A percentile compares a stretch with the other conserved stretches of the same genome.
phyloP scores from a whole-genome alignment of 495 filamentous ascomycete species.

The Hypoxylon fuscum region DNA sequence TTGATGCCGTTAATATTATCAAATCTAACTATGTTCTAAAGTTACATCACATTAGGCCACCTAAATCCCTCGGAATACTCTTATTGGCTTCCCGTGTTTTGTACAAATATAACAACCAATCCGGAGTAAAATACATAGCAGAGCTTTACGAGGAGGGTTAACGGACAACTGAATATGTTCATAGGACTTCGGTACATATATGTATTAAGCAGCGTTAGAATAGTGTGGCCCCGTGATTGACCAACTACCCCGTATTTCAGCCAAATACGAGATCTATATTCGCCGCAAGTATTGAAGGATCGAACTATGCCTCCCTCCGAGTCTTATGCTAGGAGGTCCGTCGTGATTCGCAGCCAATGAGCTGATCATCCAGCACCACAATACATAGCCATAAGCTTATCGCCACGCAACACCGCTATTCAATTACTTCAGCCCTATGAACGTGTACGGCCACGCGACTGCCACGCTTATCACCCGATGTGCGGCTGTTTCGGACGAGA shows the following conservation, averaged over 20 bases:
- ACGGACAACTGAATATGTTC: too few species aligned
- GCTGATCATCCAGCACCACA: neutral
- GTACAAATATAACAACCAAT: too few species aligned
- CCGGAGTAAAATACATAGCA: too few species aligned
- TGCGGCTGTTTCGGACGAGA: neutral
- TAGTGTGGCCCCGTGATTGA: too few species aligned
- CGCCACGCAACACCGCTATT: constrained; percentile 18
- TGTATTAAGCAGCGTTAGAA: too few species aligned
- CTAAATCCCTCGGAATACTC: too few species aligned
- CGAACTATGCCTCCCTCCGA: neutral
- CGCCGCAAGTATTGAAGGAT: neutral
- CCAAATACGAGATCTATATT: constrained; percentile 7
- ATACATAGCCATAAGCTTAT: constrained; percentile 16
- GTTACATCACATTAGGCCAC: too few species aligned
- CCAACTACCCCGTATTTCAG: neutral
- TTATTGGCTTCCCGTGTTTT: too few species aligned
- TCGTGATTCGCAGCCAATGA: constrained; percentile 24
- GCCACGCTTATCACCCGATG: constrained; percentile 2
- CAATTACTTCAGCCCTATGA: neutral
- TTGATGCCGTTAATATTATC: too few species aligned
- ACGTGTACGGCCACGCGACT: constrained; percentile 14
- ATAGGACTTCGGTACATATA: too few species aligned
- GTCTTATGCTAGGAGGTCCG: neutral
- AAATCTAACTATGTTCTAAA: too few species aligned
- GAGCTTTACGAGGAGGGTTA: too few species aligned